Evolutionary conservation across 2,329 filamentous ascomycete species (phyloP), one percentile per base, ranked within the genome.

Genomic region (Parastagonospora nodorum): DNA sequence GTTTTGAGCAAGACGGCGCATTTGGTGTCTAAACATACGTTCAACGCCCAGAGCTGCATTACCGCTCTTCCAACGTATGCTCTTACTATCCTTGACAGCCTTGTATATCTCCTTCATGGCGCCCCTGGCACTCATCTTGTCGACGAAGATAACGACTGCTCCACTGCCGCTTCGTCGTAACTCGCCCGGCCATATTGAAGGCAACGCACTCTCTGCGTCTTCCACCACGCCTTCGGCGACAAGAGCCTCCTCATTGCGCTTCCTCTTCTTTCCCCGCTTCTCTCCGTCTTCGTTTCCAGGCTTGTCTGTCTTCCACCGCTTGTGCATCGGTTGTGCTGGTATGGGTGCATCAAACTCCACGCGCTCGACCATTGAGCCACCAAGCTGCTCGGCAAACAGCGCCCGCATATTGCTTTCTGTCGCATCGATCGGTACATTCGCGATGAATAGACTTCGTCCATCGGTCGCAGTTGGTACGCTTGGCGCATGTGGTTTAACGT

Each of bases 361-460:
- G 45, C 78, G 80, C 72, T 96, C 90, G 41, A 97, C 88, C 40
- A 88, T 82, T 2, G 89, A 89, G 0, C 88, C 86, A 8, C 90
- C 88, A 0, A 97, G 81, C 12, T 95, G 83, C 1, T 82, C 79
- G 1, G 84, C 77, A 61, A 97, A 95, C 0, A 97, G 77, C 36
- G 86, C 80, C 38, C 90, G 86, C 36, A 97, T 81, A 64, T 92
- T 89, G 1, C 80, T 73, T 49, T 90, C 87, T 4, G 90, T 95
- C 51, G 90, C 87, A 69, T 97, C 92, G 56, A 88, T 80, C 6
- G 94, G 94, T 1, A 95, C 77, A 66, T 99, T 97, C 57, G 92
- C 89, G n/a, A 96, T 71, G 75, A 96, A 99, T 14, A 99, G 81
- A 54, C 89, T 92, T 62, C 92, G 87, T 72, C 89, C 83, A 47